A percentile compares a stretch with the other conserved stretches of the same genome.
Conservation (phyloP, 139 green algal genomes). For the Coelastrella sp. region DNA sequence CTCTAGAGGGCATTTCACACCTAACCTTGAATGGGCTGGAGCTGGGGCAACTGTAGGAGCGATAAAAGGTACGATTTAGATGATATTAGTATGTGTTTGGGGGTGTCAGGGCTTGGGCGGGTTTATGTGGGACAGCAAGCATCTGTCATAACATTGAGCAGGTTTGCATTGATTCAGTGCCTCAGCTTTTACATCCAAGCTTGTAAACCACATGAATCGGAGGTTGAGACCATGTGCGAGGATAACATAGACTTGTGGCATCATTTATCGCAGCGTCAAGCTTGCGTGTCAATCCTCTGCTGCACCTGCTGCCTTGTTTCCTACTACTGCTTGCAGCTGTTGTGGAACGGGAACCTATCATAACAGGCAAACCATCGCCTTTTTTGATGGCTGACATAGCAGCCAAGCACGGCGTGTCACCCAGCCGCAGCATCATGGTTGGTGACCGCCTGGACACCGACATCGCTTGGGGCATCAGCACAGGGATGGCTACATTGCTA, state of each 20-base stretch:
- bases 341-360: slow-evolving; percentile 34
- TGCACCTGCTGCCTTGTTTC: too few relatives aligned
- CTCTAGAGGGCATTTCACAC: slow-evolving; percentile 94
- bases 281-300: too few relatives aligned
- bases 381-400: slow-evolving; percentile 96
- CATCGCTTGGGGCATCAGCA: slow-evolving; percentile 49
- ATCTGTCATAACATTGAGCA: too few relatives aligned
- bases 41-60: slow-evolving; percentile 94
- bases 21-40: slow-evolving; percentile 96
- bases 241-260: too few relatives aligned
- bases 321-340: background rate
- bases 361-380: slow-evolving; percentile 92
- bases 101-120: too few relatives aligned
- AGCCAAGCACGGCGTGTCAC: slow-evolving; percentile 65
- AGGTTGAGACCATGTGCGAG: too few relatives aligned
- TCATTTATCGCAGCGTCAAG: too few relatives aligned
- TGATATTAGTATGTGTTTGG: background rate
- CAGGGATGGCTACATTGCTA: slow-evolving; percentile 54
- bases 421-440: slow-evolving; percentile 95
- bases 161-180: too few relatives aligned
- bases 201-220: background rate
- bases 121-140: too few relatives aligned
- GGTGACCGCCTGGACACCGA: slow-evolving; percentile 75
- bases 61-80: slow-evolving; percentile 66
- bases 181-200: too few relatives aligned